These are phyloP conservation scores for Apophysomyces ossiformis DNA, from an alignment of 371 early-diverging fungal genomes.

Conservation along the genomic window DNA sequence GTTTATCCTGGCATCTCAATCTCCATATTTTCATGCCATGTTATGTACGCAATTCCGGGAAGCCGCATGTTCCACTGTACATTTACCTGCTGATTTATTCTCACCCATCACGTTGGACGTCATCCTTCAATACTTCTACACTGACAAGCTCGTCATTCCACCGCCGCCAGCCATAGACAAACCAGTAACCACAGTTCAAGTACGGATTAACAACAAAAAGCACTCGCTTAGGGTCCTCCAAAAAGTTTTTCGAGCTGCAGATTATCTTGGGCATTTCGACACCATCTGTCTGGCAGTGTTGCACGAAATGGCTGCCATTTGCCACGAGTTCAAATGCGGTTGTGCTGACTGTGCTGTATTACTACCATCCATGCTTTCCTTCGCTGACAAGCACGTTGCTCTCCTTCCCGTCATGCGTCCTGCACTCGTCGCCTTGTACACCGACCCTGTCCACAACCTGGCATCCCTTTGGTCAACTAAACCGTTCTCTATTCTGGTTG, in stretches of 20 bases:
- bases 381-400: constrained; percentile 38
- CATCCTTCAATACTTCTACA: constrained; percentile 33
- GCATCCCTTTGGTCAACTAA: constrained; percentile 42
- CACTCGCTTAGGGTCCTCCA: constrained; percentile 43
- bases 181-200: constrained; percentile 13
- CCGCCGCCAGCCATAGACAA: constrained; percentile 15
- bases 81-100: constrained; percentile 34
- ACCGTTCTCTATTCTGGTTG: constrained; percentile 40
- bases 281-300: constrained; percentile 34
- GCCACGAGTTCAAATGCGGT: constrained; percentile 48
- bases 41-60: constrained; percentile 38
- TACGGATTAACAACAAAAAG: constrained; percentile 34
- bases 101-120: constrained; percentile 22
- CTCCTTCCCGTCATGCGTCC: constrained; percentile 30
- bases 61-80: constrained; percentile 19
- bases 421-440: constrained; percentile 32
- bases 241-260: constrained; percentile 44
- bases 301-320: constrained; percentile 36
- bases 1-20: constrained; percentile 48
- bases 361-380: constrained; percentile 50
- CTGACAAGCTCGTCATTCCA: constrained; percentile 24
- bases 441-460: constrained; percentile 44
- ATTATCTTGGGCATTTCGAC: constrained; percentile 45
- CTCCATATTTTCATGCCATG: constrained; percentile 46
- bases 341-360: constrained; percentile 44